These are phyloP conservation scores for Leccinum longicurvipes DNA, from an alignment of 768 basidiomycete genomes.

Conservation along the genomic window DNA sequence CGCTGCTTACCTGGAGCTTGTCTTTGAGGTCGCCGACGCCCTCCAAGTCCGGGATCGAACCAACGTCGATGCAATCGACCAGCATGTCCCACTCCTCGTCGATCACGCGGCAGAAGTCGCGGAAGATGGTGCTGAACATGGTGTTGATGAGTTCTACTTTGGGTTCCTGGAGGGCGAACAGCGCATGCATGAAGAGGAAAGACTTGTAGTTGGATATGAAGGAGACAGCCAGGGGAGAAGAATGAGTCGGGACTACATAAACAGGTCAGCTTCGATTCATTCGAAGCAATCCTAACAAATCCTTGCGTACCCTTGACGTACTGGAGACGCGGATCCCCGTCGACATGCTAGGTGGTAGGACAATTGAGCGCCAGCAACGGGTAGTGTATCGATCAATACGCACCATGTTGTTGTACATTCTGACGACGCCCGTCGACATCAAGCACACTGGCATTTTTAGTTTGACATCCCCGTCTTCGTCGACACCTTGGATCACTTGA, in stretches of 20 bases:
- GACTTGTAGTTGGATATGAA: conserved; percentile 21
- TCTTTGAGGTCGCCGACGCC: conserved; percentile 15
- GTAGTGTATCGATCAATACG: background rate
- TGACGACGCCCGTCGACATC: conserved; percentile 22
- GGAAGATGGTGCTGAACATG: conserved; percentile 21
- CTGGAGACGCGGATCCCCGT: conserved; percentile 9
- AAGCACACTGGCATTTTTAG: conserved; percentile 14
- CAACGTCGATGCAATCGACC: conserved; percentile 13
- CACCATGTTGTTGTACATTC: conserved; percentile 22
- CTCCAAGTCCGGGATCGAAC: conserved; percentile 15
- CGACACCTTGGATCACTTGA: conserved; percentile 9
- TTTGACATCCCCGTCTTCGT: conserved; percentile 9
- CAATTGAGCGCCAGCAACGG: background rate
- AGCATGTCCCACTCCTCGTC: conserved; percentile 22
- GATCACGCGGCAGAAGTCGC: conserved; percentile 20
- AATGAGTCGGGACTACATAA: conserved; percentile 14
- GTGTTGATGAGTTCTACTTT: conserved; percentile 19
- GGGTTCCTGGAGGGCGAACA: conserved; percentile 23
- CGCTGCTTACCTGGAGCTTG: background rate
- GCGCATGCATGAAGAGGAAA: conserved; percentile 21
- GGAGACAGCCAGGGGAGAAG: conserved; percentile 15
- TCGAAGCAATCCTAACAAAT: too few relatives aligned
- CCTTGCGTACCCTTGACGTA: conserved; percentile 3
- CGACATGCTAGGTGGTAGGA: conserved; percentile 10
- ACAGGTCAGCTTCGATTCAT: background rate